Base-by-base conservation (phyloP, 257 asterid genomes). In the Solanum clarkiae region DNA sequence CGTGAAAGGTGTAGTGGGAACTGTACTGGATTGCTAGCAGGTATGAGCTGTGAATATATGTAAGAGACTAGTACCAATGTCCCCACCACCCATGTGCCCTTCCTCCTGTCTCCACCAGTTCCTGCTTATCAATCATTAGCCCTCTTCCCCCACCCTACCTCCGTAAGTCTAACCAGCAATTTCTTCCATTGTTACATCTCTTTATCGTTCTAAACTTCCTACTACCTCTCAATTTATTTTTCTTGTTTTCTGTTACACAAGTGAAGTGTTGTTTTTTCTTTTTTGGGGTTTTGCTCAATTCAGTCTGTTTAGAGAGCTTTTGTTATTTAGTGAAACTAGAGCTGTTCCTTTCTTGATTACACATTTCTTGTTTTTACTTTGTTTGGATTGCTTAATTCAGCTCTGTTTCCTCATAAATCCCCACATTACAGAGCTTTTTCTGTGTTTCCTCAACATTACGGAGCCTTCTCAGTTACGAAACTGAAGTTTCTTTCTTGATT, bases 41-140 rank as follows among this genome's bases (percentile, higher is more conserved):
- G 42, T 36, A 70, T 87, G 89, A 87, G 89, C 87, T 87, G 89
- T 84, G 85, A 65, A 59, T 83, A 66, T 85, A 59, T 84, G 80
- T 15, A 71, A 77, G 90, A 80, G 56, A 74, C 92, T 81, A 90
- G 85, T 51, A 75, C 17, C 26, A 90, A 86, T 91, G 96, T 84
- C 85, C 97, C 97, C 97, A 91, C 97, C 93, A 86, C 97, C 97
- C 99, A 93, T 95, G 99, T 95, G 99, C 95, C 93, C 65, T 88
- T 87, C 92, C 89, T 91, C 92, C 98, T 93, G 97, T 93, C 98
- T 92, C 99, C 98, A 94, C 97, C 98, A 94, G 90, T 93, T 91
- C 88, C 93, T 93, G 97, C 95, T 93, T 82, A 94, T 94, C 98
- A 94, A 94, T 95, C 91, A 95, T 95, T 94, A 88, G 92, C 32